Evolutionary conservation across 306 rosid species (phyloP).

Genomic region (Lagenaria siceraria): DNA sequence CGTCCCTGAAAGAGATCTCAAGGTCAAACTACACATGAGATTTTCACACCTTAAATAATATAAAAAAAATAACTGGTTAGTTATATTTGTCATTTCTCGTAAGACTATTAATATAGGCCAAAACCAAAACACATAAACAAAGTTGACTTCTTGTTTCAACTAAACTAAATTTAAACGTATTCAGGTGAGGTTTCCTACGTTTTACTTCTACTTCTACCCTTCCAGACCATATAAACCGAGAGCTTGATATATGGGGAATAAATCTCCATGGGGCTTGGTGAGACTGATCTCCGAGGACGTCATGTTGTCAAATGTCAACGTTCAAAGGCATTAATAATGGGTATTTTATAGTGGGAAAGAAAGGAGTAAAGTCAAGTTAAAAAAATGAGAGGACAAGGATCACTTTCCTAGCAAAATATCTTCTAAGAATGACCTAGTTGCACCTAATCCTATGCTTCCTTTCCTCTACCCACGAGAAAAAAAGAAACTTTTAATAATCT

Average conservation of each 20-base stretch:
- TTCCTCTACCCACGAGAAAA: too few species aligned
- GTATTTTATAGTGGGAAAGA: neutral
- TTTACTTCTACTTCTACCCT: neutral
- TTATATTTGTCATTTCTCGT: neutral
- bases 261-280: neutral
- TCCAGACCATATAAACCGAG: neutral
- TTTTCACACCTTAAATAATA: neutral
- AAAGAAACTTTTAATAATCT: too few species aligned
- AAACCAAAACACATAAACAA: neutral
- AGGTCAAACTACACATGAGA: conserved; percentile 12
- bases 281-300: neutral
- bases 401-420: neutral
- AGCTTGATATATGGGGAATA: neutral
- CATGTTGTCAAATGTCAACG: neutral
- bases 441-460: too few species aligned
- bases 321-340: neutral
- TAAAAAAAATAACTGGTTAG: neutral
- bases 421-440: too few species aligned
- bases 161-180: neutral
- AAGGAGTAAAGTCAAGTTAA: neutral
- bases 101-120: neutral
- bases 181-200: neutral
- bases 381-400: neutral
- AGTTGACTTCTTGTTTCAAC: neutral
- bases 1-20: conserved; percentile 53